A percentile compares a stretch with the other conserved stretches of the same genome.
Evolutionary conservation across 2,329 filamentous ascomycete genomes (phyloP).

Genomic region (Trichoderma breve): DNA sequence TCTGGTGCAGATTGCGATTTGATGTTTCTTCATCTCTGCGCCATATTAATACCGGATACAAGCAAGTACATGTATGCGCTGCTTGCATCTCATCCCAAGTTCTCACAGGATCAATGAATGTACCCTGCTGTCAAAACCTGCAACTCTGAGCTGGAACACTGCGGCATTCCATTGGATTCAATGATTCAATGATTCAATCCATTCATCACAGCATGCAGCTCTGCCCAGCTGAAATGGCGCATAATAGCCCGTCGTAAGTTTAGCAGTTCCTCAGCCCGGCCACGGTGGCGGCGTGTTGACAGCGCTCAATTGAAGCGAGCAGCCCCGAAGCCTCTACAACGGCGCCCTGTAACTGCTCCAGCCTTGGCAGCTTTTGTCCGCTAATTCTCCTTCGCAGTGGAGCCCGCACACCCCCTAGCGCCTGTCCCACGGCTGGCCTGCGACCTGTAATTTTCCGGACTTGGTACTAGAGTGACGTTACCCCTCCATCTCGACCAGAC

Average conservation of each 20-base stretch:
- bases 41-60: not conserved
- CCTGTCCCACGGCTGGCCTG: not conserved
- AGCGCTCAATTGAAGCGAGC: not conserved
- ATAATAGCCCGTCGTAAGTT: not conserved
- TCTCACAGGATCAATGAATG: not conserved
- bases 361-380: not conserved
- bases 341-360: not conserved
- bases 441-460: slow-evolving; percentile 15
- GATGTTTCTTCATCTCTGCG: not conserved
- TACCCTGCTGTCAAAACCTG: not conserved
- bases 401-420: not conserved
- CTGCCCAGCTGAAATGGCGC: not conserved
- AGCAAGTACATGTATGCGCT: not conserved
- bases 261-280: not conserved
- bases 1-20: not conserved
- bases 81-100: not conserved
- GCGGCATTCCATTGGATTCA: slow-evolving; percentile 8
- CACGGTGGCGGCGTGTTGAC: not conserved
- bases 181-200: not conserved
- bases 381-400: slow-evolving; percentile 1
- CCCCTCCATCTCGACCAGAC: slow-evolving; percentile 17
- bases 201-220: not conserved
- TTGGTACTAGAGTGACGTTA: slow-evolving; percentile 19
- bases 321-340: not conserved
- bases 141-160: not conserved